These are phyloP conservation scores for Vitis labrusca DNA, from an alignment of 164 flowering plant species.

Conservation along the genomic window DNA sequence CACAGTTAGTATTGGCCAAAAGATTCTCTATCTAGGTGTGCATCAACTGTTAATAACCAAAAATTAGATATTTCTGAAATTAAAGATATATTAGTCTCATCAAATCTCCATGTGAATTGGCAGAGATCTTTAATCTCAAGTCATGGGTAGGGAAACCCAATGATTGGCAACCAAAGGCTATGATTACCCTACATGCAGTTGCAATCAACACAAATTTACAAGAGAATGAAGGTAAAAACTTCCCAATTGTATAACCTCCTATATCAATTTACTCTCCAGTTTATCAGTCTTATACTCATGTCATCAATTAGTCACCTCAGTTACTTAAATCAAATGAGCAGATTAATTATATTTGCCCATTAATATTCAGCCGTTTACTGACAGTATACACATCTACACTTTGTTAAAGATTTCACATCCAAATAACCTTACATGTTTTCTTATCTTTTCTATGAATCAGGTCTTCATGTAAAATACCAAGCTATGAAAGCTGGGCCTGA, in stretches of 20 bases:
- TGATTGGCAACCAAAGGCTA: slow-evolving; percentile 88
- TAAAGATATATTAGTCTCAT: not conserved
- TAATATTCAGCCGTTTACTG: no score
- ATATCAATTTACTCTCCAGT: not conserved
- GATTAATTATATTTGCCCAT: not conserved
- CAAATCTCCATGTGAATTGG: slow-evolving; percentile 9
- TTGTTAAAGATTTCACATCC: not conserved
- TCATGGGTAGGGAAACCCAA: slow-evolving; percentile 64
- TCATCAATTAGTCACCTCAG: not conserved
- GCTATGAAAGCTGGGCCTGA: slow-evolving; percentile 65
- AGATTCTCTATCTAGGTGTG: no score
- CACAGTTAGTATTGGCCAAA: no score
- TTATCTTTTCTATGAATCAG: slow-evolving; percentile 37
- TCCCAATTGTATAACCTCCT: not conserved
- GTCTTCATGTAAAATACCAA: slow-evolving; percentile 68
- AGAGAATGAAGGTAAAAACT: slow-evolving; percentile 65
- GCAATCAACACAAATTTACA: slow-evolving; percentile 89
- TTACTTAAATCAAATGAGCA: not conserved
- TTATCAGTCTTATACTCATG: no score
- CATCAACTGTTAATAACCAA: not conserved
- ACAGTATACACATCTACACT: not conserved
- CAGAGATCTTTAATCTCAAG: slow-evolving; percentile 63
- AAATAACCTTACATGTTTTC: not conserved
- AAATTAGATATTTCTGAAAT: not conserved
- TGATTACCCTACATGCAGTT: slow-evolving; percentile 65